These are phyloP conservation scores for Cinnamomum chago DNA, from an alignment of 164 flowering plant species.

Conservation along the genomic window DNA sequence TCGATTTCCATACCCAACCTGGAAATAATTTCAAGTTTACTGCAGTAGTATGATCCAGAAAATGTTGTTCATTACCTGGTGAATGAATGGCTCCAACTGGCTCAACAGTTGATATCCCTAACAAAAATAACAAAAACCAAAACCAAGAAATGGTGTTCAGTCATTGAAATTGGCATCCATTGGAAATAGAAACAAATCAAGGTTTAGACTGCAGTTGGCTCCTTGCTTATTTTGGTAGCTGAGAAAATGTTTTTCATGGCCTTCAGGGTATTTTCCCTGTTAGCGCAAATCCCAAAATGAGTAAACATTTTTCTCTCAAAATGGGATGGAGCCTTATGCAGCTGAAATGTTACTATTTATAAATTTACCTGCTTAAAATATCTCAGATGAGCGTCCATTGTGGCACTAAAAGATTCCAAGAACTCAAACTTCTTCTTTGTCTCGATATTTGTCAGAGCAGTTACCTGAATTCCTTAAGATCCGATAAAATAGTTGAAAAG, in stretches of 20 bases:
- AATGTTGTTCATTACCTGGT: conserved; percentile 46
- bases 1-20: not conserved
- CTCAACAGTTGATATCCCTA: conserved; percentile 80
- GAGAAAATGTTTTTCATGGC: not conserved
- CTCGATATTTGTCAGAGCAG: conserved; percentile 70
- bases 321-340: not conserved
- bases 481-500: conserved; percentile 20
- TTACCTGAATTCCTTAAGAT: conserved; percentile 73
- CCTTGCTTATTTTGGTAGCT: not conserved
- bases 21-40: not conserved
- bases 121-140: not conserved
- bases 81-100: conserved; percentile 86
- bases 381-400: conserved; percentile 93
- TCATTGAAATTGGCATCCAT: not conserved
- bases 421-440: conserved; percentile 88
- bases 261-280: not conserved
- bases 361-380: conserved; percentile 74
- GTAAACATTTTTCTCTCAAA: not conserved
- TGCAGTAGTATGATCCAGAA: not conserved
- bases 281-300: not conserved
- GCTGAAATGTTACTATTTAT: not conserved
- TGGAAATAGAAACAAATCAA: not conserved
- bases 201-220: not conserved
- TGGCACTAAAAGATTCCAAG: conserved; percentile 86
- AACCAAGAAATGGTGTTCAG: not conserved